Percentiles rank a stretch among this genome's conserved stretches.
These are phyloP conservation scores for Alternaria metachromatica DNA, from an alignment of 2,329 filamentous ascomycete genomes.

Conservation along the genomic window DNA sequence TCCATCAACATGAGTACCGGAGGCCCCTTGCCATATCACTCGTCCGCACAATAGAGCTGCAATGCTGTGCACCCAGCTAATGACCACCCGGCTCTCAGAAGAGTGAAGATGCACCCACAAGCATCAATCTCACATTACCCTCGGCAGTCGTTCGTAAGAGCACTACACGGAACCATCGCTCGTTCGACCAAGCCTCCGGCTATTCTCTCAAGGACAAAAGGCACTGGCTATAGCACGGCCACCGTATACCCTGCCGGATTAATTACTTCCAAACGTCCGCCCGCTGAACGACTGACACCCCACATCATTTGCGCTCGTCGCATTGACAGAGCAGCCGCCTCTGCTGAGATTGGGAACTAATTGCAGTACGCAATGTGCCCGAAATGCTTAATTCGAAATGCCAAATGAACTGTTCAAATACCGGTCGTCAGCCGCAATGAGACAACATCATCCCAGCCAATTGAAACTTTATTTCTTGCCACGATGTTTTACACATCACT, in stretches of 20 bases:
- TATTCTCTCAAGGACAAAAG: background rate
- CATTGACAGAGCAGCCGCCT: background rate
- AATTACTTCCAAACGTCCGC: constrained; percentile 16
- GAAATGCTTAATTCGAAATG: background rate
- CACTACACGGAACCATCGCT: background rate
- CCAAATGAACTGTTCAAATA: background rate
- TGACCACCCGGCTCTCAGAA: background rate
- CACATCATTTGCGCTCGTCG: constrained; percentile 2
- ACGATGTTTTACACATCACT: background rate
- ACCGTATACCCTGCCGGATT: constrained; percentile 16
- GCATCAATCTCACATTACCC: background rate
- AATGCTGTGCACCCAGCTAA: background rate
- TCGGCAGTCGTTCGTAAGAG: background rate
- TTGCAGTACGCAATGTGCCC: background rate
- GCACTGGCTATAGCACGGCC: background rate
- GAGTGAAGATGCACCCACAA: background rate
- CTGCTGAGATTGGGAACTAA: constrained; percentile 11
- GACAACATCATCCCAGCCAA: background rate
- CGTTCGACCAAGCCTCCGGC: background rate
- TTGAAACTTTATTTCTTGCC: background rate
- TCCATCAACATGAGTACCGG: background rate
- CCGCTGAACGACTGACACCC: background rate
- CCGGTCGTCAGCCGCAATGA: background rate
- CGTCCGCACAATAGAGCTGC: background rate
- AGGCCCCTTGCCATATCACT: background rate